Conservation (phyloP, 2,329 filamentous ascomycete genomes). For the Graphilbum ipis-grandicollis region DNA sequence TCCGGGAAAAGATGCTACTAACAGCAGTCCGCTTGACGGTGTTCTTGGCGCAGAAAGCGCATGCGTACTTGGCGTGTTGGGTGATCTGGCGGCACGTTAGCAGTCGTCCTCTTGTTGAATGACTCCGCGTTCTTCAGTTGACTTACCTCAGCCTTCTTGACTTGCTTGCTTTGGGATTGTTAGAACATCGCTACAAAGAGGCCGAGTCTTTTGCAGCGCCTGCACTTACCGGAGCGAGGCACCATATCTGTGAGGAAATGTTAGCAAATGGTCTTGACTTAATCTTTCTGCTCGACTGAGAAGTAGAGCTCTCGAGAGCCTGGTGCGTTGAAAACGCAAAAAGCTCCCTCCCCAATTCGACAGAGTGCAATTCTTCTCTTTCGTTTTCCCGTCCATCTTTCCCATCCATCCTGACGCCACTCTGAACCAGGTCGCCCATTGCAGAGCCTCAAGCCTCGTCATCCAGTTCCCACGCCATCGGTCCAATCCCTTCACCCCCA, state of each 20-base stretch:
- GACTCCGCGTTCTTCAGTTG: too few relatives aligned
- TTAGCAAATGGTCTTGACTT: too few relatives aligned
- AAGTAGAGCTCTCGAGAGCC: too few relatives aligned
- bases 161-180: slow-evolving; percentile 56
- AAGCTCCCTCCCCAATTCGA: too few relatives aligned
- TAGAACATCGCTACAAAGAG: slow-evolving; percentile 3
- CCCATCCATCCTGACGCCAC: too few relatives aligned
- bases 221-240: slow-evolving; percentile 51
- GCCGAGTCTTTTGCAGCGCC: neutral
- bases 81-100: slow-evolving; percentile 34
- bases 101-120: neutral
- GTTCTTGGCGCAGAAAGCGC: slow-evolving; percentile 98
- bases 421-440: too few relatives aligned
- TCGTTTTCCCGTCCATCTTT: too few relatives aligned
- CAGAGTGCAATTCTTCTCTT: too few relatives aligned
- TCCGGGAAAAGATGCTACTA: slow-evolving; percentile 32
- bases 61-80: slow-evolving; percentile 93
- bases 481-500: too few relatives aligned
- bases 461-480: neutral
- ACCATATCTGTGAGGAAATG: slow-evolving; percentile 54
- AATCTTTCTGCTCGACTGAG: too few relatives aligned
- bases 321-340: too few relatives aligned
- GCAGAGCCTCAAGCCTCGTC: too few relatives aligned
- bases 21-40: slow-evolving; percentile 60
- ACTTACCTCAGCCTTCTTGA: slow-evolving; percentile 88